phyloP scores from a whole-genome alignment of 371 early-diverging fungal genomes.

The Mortierella sp. region DNA sequence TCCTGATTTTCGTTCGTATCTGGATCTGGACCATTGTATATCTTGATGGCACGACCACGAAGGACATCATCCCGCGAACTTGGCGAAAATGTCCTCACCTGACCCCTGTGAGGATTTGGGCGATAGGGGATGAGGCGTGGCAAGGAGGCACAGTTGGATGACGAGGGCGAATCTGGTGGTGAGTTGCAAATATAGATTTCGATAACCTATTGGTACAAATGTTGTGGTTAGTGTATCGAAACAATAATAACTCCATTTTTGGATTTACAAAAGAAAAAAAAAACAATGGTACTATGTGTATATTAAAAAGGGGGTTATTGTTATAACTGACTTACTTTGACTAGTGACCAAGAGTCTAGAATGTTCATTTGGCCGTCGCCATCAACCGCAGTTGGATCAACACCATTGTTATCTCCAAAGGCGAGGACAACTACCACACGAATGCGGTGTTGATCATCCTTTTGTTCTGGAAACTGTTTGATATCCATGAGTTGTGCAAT shows the following conservation, averaged over 20 bases:
- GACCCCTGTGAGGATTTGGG: neutral
- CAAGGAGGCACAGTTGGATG: neutral
- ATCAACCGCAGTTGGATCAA: neutral
- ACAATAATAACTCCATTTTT: too few species aligned
- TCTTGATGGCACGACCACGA: conserved; percentile 18
- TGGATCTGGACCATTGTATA: conserved; percentile 6
- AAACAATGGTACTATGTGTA: too few species aligned
- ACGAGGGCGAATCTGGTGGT: too few species aligned
- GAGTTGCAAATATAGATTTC: conserved; percentile 23
- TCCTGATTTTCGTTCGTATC: neutral
- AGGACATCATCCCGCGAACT: conserved; percentile 7
- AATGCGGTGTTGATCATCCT: conserved; percentile 6
- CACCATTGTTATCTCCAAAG: conserved; percentile 21
- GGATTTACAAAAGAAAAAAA: too few species aligned
- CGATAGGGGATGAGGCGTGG: neutral
- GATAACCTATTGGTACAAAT: conserved; percentile 8
- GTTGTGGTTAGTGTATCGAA: neutral
- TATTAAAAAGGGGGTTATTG: too few species aligned
- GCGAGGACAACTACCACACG: conserved; percentile 33
- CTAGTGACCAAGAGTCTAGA: conserved; percentile 17
- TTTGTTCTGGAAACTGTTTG: conserved; percentile 11
- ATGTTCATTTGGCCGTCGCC: conserved; percentile 7
- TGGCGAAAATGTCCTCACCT: conserved; percentile 15
- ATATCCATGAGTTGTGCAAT: conserved; percentile 39
- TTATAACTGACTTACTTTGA: conserved; percentile 21